Evolutionary conservation across 2,329 filamentous ascomycete genomes (phyloP).

Genomic region (Fusarium brachygibbosum): DNA sequence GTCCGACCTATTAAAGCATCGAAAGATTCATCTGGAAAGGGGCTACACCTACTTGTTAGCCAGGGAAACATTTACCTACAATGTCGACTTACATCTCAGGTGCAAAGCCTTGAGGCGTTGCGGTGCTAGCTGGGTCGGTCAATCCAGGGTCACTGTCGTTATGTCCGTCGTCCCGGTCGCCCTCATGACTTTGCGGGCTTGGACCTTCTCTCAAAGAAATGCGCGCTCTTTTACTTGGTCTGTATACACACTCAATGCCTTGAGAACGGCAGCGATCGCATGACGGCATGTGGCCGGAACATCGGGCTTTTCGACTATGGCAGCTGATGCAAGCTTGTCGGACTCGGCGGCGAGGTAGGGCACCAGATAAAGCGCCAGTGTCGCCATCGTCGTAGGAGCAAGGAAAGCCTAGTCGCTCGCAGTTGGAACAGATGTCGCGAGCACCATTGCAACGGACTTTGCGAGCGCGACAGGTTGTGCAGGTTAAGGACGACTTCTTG

Average conservation of each 20-base stretch:
- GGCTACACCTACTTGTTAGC: constrained; percentile 48
- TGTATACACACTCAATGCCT: constrained; percentile 69
- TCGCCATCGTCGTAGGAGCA: constrained; percentile 68
- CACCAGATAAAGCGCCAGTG: constrained; percentile 58
- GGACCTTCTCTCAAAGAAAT: constrained; percentile 46
- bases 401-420: constrained; percentile 68
- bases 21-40: constrained; percentile 58
- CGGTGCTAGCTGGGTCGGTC: constrained; percentile 52
- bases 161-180: constrained; percentile 53
- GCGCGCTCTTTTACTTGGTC: constrained; percentile 60
- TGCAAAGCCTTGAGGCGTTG: constrained; percentile 53
- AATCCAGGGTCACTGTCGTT: constrained; percentile 54
- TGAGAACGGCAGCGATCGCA: constrained; percentile 66
- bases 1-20: constrained; percentile 65
- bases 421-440: constrained; percentile 68
- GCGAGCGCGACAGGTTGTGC: constrained; percentile 66
- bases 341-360: constrained; percentile 67
- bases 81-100: constrained; percentile 53
- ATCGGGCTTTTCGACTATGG: constrained; percentile 70
- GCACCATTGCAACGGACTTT: constrained; percentile 71
- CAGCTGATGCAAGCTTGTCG: constrained; percentile 70
- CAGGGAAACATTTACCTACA: background rate
- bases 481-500: constrained; percentile 63
- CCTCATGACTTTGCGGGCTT: constrained; percentile 54
- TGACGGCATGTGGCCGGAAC: constrained; percentile 68